A percentile compares a stretch with the other conserved stretches of the same genome.
phyloP scores from a whole-genome alignment of 352 stramenopile species.

The Pythium guiyangense region DNA sequence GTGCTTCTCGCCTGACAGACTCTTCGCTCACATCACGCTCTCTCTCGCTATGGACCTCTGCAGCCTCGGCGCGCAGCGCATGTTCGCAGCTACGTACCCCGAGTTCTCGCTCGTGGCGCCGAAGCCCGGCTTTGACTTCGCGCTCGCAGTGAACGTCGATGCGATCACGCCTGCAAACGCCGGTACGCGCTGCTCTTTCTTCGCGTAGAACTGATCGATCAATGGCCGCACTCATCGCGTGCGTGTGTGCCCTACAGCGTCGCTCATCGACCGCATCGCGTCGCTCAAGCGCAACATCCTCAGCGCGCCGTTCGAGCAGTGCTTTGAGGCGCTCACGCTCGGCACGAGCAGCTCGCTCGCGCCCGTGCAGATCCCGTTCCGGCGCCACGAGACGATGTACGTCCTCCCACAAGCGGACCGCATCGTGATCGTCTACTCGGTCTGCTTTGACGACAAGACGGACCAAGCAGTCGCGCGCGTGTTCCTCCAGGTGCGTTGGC shows the following conservation, averaged over 20 bases:
- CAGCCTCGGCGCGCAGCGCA: slow-evolving; percentile 62
- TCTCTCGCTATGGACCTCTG: not conserved
- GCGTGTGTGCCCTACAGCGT: slow-evolving; percentile 23
- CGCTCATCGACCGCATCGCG: slow-evolving; percentile 69
- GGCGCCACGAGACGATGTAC: slow-evolving; percentile 82
- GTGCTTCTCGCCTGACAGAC: not conserved
- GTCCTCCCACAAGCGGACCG: slow-evolving; percentile 82
- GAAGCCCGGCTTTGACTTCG: slow-evolving; percentile 79
- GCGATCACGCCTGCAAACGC: slow-evolving; percentile 64
- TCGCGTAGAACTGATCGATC: not conserved
- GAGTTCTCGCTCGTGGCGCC: slow-evolving; percentile 64
- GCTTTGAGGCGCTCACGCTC: slow-evolving; percentile 71
- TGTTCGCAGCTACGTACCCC: slow-evolving; percentile 69
- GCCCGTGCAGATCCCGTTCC: slow-evolving; percentile 82
- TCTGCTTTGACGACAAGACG: slow-evolving; percentile 93
- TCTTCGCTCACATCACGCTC: slow-evolving; percentile 9
- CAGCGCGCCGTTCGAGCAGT: slow-evolving; percentile 72
- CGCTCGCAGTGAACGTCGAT: slow-evolving; percentile 74
- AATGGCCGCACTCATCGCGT: too few relatives aligned
- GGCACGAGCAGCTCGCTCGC: slow-evolving; percentile 51
- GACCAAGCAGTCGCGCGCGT: slow-evolving; percentile 89
- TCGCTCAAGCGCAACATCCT: slow-evolving; percentile 84
- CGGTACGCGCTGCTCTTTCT: slow-evolving; percentile 21
- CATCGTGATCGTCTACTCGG: slow-evolving; percentile 90
- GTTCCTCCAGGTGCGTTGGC: slow-evolving; percentile 66